These are phyloP conservation scores for Phascolomyces articulosus DNA, from an alignment of 371 early-diverging fungal species.

Conservation along the genomic window DNA sequence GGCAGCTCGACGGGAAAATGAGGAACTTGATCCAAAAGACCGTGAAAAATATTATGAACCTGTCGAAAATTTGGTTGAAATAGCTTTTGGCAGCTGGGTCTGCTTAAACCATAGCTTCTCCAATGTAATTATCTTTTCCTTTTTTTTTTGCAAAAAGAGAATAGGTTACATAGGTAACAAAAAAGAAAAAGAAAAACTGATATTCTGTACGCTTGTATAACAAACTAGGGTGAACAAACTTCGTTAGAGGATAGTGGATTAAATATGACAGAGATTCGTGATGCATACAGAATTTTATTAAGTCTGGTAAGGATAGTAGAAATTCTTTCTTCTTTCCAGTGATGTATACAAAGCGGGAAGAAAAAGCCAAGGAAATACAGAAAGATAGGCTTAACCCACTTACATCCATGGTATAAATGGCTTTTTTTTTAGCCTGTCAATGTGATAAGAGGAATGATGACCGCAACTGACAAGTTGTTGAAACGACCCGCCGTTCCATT, in stretches of 20 bases:
- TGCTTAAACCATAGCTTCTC: slow-evolving; percentile 77
- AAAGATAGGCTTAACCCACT: too few relatives aligned
- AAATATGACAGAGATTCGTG: slow-evolving; percentile 66
- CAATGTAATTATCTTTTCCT: slow-evolving; percentile 46
- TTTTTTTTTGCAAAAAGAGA: too few relatives aligned
- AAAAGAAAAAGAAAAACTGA: neutral
- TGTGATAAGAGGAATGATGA: slow-evolving; percentile 78
- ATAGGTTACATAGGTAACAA: neutral
- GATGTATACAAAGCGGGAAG: too few relatives aligned
- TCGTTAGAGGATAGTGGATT: slow-evolving; percentile 71
- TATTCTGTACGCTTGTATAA: too few relatives aligned
- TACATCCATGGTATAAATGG: too few relatives aligned
- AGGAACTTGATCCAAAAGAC: slow-evolving; percentile 27
- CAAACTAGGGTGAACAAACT: slow-evolving; percentile 50
- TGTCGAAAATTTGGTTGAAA: slow-evolving; percentile 60
- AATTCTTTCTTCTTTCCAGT: too few relatives aligned
- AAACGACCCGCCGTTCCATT: slow-evolving; percentile 78
- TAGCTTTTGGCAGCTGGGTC: slow-evolving; percentile 68
- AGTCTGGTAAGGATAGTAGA: slow-evolving; percentile 52
- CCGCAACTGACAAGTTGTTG: slow-evolving; percentile 72
- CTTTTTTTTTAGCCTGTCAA: slow-evolving; percentile 53
- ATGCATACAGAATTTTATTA: slow-evolving; percentile 69
- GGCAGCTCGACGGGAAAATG: slow-evolving; percentile 20
- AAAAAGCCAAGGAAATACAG: too few relatives aligned
- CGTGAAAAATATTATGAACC: slow-evolving; percentile 43